Base-by-base conservation (phyloP, 345 rosid genomes). In the Arabidopsis arenosa region DNA sequence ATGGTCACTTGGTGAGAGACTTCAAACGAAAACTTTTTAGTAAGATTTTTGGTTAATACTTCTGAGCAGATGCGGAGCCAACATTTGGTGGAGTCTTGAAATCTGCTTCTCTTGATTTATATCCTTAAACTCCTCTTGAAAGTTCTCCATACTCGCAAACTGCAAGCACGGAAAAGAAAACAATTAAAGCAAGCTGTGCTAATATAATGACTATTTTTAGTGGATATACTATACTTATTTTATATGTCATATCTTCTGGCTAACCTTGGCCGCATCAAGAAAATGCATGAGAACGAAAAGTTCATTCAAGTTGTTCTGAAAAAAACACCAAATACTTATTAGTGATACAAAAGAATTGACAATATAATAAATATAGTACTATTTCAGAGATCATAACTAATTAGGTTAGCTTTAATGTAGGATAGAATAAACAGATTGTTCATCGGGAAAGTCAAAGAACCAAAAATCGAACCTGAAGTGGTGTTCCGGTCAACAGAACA, bases 241-340 rank as follows among this genome's bases (percentile, higher is more conserved):
- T 23, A 61, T 47, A 48, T 41, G 64, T 28, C 52, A 26, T 57
- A 6, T 63, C 44, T 21, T 58, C 39, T 70, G 44, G 80, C 92
- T 63, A 83, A 72, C 96, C 94, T 91, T 93, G 71, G 87, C 92
- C 63, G 89, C 95, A 81, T 93, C 98, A 75, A 93, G 98, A 84
- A 93, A 93, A 83, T 93, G 96, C 97, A 93, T 93, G 56, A 93
- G 98, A 93, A 86, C 83, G 85, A 93, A 93, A 71, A 93, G 90
- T 76, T 91, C 98, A 79, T 88, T 92, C 84, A 93, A 81, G 77
- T 91, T 93, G 88, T 93, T 93, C 97, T 93, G 92, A 78, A 85
- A 77, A 23, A 78, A 5, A 18, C 6, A 70, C 51, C 83, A 79
- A 54, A 77, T 18, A 45, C 80, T 62, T 56, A 62, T 4, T 3